Evolutionary conservation across 441 rosid species (phyloP).

Genomic region (Biscutella laevigata): DNA sequence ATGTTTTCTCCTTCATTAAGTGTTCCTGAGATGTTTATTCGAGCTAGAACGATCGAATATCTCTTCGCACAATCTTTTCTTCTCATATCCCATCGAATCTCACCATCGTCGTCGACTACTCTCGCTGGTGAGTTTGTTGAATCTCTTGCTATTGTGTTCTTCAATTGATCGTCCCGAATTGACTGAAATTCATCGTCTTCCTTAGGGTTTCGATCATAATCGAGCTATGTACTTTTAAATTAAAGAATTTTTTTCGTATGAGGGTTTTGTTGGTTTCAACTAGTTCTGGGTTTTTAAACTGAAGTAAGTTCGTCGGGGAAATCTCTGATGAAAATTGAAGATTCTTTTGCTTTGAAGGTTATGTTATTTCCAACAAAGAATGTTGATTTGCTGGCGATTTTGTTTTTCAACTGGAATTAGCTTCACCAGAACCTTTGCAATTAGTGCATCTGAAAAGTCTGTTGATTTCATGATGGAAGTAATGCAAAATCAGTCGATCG

Average conservation of each 20-base stretch:
- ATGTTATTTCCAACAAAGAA: neutral
- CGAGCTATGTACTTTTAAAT: neutral
- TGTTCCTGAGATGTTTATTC: no score
- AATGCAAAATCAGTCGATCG: neutral
- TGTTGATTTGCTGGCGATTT: neutral
- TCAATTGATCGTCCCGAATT: neutral
- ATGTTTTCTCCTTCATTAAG: no score
- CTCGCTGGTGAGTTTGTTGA: conserved; percentile 14
- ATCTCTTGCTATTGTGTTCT: neutral
- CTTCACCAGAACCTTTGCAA: neutral
- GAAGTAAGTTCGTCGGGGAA: neutral
- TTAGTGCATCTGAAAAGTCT: neutral
- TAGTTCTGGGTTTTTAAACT: conserved; percentile 1
- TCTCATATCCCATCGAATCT: conserved; percentile 13
- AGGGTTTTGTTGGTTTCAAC: neutral
- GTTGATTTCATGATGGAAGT: neutral
- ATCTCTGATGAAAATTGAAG: neutral
- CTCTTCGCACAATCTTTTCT: conserved; percentile 8
- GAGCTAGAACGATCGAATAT: conserved; percentile 13
- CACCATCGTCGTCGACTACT: conserved; percentile 8
- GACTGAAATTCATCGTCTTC: neutral
- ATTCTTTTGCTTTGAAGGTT: conserved; percentile 1
- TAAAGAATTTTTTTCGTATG: neutral
- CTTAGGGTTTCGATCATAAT: conserved; percentile 23
- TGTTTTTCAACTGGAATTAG: no score